Percentiles rank a stretch among this genome's conserved stretches.
Evolutionary conservation across 1,139 yeast genomes (phyloP).

Genomic region (Suhomyces coccinellae): DNA sequence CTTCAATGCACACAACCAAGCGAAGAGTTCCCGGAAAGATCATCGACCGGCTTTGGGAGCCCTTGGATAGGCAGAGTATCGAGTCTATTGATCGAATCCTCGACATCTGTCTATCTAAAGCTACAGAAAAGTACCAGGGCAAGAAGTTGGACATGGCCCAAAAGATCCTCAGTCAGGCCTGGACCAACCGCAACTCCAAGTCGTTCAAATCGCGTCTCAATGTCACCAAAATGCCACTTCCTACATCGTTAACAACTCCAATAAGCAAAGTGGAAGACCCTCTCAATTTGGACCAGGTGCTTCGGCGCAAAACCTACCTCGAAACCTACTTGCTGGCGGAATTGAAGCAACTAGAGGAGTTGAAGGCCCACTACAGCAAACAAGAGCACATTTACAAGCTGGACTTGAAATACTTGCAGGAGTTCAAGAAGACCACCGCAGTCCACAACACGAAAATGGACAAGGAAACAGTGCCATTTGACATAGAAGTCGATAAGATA

Average conservation of each 20-base stretch:
- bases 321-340: conserved; percentile 48
- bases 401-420: conserved; percentile 36
- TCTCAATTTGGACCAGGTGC: conserved; percentile 34
- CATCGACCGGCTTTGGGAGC: conserved; percentile 40
- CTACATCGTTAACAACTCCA: conserved; percentile 20
- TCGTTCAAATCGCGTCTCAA: conserved; percentile 36
- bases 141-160: conserved; percentile 30
- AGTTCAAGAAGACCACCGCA: conserved; percentile 19
- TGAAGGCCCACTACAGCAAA: conserved; percentile 29
- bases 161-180: conserved; percentile 27
- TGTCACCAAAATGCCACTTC: conserved; percentile 38
- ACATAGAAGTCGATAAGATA: background rate
- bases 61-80: conserved; percentile 23
- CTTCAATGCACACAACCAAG: conserved; percentile 16
- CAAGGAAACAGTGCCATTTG: conserved; percentile 7
- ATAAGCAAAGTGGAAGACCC: conserved; percentile 23
- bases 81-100: conserved; percentile 32
- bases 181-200: conserved; percentile 30
- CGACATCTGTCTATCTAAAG: conserved; percentile 30
- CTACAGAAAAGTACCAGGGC: conserved; percentile 30
- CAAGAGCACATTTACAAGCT: conserved; percentile 27
- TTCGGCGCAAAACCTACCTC: conserved; percentile 30
- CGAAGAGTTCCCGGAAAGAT: conserved; percentile 30
- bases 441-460: conserved; percentile 11
- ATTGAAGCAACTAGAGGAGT: conserved; percentile 37